These are phyloP conservation scores for Hirschfeldia incana DNA, from an alignment of 345 rosid genomes.

Conservation along the genomic window DNA sequence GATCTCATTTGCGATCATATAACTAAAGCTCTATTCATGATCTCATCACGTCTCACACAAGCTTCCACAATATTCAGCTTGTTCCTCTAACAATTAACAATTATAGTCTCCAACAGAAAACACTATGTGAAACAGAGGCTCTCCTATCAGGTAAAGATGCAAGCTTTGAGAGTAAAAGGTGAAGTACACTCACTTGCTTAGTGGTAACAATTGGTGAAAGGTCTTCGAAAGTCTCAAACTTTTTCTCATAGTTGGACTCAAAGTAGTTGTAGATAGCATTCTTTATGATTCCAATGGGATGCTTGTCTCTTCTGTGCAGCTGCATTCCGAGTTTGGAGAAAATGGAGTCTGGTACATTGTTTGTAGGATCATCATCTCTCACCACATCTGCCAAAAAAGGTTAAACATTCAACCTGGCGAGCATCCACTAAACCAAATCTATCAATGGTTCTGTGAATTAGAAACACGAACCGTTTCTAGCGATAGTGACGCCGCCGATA, in stretches of 20 bases:
- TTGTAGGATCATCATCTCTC: constrained; percentile 89
- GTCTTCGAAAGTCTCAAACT: constrained; percentile 81
- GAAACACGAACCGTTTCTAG: constrained; percentile 55
- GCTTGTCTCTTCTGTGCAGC: constrained; percentile 72
- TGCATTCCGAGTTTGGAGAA: constrained; percentile 87
- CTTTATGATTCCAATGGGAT: constrained; percentile 87
- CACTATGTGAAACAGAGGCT: not conserved
- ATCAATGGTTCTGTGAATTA: no score
- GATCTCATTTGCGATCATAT: not conserved
- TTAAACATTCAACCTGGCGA: not conserved
- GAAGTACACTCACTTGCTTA: constrained; percentile 62
- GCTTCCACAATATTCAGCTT: not conserved
- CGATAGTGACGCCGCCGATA: constrained; percentile 72
- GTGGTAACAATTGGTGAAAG: constrained; percentile 84
- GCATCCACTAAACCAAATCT: no score
- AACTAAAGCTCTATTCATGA: no score
- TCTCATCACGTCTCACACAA: no score
- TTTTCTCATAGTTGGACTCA: constrained; percentile 57
- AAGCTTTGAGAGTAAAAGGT: not conserved
- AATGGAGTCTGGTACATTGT: constrained; percentile 88
- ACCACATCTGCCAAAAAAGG: constrained; percentile 60
- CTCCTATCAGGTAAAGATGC: not conserved
- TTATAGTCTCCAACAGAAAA: not conserved
- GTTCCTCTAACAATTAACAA: not conserved
- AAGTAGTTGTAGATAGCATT: constrained; percentile 85